Evolutionary conservation across 2,329 filamentous ascomycete genomes (phyloP).

Genomic region (Penicillium sp.): DNA sequence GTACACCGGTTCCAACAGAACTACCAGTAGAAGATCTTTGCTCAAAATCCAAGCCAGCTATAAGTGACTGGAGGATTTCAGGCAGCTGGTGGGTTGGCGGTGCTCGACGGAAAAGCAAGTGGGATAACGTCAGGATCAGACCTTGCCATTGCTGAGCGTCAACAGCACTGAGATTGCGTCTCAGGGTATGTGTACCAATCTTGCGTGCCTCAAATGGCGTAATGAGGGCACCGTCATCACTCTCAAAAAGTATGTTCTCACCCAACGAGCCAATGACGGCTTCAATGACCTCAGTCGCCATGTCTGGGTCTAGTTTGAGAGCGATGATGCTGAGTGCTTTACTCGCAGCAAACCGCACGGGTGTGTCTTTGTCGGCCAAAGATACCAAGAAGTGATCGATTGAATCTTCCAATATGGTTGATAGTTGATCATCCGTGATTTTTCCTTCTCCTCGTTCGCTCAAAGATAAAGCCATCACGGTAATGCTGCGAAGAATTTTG

Average conservation of each 20-base stretch:
- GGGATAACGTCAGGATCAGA: conserved; percentile 80
- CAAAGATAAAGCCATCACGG: conserved; percentile 63
- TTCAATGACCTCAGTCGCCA: conserved; percentile 85
- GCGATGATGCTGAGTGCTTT: conserved; percentile 90
- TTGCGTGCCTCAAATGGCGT: conserved; percentile 35
- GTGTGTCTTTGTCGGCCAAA: conserved; percentile 84
- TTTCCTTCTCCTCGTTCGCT: conserved; percentile 38
- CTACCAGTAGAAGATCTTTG: conserved; percentile 82
- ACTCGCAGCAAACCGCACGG: conserved; percentile 84
- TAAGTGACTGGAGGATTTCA: conserved; percentile 72
- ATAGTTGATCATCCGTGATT: conserved; percentile 35
- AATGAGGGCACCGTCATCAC: conserved; percentile 43
- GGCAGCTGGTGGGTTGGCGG: conserved; percentile 70
- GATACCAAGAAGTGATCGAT: conserved; percentile 79
- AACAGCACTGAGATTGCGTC: conserved; percentile 68
- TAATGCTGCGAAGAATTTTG: conserved; percentile 78
- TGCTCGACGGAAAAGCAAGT: conserved; percentile 82
- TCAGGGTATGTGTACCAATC: conserved; percentile 41
- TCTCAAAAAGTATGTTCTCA: conserved; percentile 62
- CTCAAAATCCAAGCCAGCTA: conserved; percentile 83
- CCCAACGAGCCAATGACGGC: conserved; percentile 72
- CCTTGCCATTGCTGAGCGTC: conserved; percentile 90
- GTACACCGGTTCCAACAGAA: conserved; percentile 83
- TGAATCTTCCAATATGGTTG: conserved; percentile 70
- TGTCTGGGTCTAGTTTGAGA: conserved; percentile 72